Evolutionary conservation across 768 basidiomycete species (phyloP), one percentile per base, ranked within the genome.

Genomic region (Collybia mongolica): DNA sequence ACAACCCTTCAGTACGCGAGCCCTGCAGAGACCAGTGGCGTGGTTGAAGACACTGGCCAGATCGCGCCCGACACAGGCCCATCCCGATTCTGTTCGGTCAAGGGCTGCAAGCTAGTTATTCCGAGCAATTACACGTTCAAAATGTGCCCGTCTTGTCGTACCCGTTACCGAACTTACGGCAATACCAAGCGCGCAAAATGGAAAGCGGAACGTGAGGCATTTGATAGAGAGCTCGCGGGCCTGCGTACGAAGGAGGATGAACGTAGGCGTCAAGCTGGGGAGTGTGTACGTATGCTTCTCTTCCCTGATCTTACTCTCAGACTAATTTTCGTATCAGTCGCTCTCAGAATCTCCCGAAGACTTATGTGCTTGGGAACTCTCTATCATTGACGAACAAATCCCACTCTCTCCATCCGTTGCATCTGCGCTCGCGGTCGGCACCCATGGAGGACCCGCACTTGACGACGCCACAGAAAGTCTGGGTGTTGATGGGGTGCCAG

Each of bases 121-220:
- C 62, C 72, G 19, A 71, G 76, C 58, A 58, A 53, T 54, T 72
- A 71, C 49, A 60, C 62, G 24, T 75, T 61, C 62, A 74, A 71
- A 52, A 77, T 76, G 76, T 78, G 75, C 49, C 60, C 66, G 4
- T 60, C 71, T 0, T 82, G 81, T 57, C 70, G 81, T 19, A 62
- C 67, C 26, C 68, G 77, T 7, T 81, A 81, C 60, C 72, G 76
- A 43, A 66, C 59, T 28, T 82, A 83, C 48, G 80, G 80, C 0
- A 76, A 64, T 43, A 81, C 79, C 1, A 83, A 81, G 60, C 76
- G 81, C 15, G 70, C 70, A 2, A 83, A 81, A 54, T 76, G 75
- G 77, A 78, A 74, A 57, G 65, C 67, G 12, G 75, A 76, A 53
- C 71, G 78, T 26, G 67, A 68, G 49, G 66, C 67, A 12, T 72